Evolutionary conservation across 1,284 basidiomycete species (phyloP).

Genomic region (Ceratobasidium sp.): DNA sequence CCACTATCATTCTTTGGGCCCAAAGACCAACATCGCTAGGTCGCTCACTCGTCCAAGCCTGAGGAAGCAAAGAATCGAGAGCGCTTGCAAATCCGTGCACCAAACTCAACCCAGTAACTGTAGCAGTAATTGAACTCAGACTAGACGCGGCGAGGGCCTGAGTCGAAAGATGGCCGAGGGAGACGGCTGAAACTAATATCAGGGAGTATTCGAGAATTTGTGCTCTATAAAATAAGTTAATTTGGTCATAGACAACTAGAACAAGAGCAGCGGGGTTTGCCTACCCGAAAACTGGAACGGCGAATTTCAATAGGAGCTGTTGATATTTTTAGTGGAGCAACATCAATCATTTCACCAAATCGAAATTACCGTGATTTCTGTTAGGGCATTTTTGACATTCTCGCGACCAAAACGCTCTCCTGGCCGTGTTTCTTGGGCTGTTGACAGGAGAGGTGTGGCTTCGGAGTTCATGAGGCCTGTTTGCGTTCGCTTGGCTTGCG

Average conservation of each 20-base stretch:
- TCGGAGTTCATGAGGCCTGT: slow-evolving; percentile 14
- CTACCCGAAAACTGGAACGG: slow-evolving; percentile 39
- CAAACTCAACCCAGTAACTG: slow-evolving; percentile 73
- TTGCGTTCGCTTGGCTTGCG: not conserved
- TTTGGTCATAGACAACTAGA: not conserved
- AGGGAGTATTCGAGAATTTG: slow-evolving; percentile 81
- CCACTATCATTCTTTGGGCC: slow-evolving; percentile 86
- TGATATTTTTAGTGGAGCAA: not conserved
- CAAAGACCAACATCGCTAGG: slow-evolving; percentile 89
- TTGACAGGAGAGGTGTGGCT: slow-evolving; percentile 21
- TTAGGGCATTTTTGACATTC: not conserved
- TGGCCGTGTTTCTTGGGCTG: not conserved
- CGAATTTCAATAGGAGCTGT: slow-evolving; percentile 25
- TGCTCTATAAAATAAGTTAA: slow-evolving; percentile 63
- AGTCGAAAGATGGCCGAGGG: slow-evolving; percentile 86
- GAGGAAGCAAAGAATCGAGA: slow-evolving; percentile 88
- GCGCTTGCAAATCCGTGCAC: slow-evolving; percentile 88
- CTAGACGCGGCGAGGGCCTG: slow-evolving; percentile 85
- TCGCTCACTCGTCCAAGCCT: slow-evolving; percentile 88
- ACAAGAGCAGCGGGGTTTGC: no score
- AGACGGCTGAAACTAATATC: slow-evolving; percentile 78
- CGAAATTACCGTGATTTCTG: slow-evolving; percentile 13
- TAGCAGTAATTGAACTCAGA: slow-evolving; percentile 89
- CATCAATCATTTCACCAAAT: not conserved
- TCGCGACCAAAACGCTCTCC: not conserved